Percentiles rank a stretch among this genome's conserved stretches.
These are phyloP conservation scores for Chloropicon primus DNA, from an alignment of 139 green algal genomes.

Conservation along the genomic window DNA sequence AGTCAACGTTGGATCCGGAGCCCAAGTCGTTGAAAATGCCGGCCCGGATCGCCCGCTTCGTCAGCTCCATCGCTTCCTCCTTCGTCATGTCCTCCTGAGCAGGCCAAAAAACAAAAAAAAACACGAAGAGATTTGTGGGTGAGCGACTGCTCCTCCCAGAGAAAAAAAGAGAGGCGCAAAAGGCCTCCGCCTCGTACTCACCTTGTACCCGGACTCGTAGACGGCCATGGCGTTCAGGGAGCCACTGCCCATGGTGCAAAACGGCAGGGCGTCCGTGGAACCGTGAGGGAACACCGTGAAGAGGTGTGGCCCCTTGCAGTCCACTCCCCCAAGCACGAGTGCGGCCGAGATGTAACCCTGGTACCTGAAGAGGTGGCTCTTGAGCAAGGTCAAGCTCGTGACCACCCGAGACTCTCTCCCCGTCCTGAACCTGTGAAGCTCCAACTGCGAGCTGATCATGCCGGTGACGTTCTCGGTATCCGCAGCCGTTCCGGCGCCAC, in stretches of 20 bases:
- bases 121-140: too few relatives aligned
- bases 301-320: conserved; percentile 86
- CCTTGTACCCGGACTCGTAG: conserved; percentile 89
- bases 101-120: too few relatives aligned
- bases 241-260: conserved; percentile 91
- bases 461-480: conserved; percentile 93
- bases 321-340: conserved; percentile 86
- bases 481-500: conserved; percentile 89
- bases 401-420: conserved; percentile 68
- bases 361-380: conserved; percentile 94
- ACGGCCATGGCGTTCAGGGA: conserved; percentile 93
- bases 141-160: too few relatives aligned
- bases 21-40: conserved; percentile 96
- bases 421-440: conserved; percentile 80
- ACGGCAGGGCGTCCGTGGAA: conserved; percentile 91
- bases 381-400: conserved; percentile 90
- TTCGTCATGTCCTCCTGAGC: conserved; percentile 83
- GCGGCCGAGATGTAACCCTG: conserved; percentile 90
- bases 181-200: too few relatives aligned
- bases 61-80: conserved; percentile 71
- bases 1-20: conserved; percentile 90
- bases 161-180: too few relatives aligned
- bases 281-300: conserved; percentile 97
- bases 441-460: conserved; percentile 82
- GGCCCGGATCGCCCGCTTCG: conserved; percentile 43